phyloP scores from a whole-genome alignment of 2,329 filamentous ascomycete species.

The Neonectria faginata region DNA sequence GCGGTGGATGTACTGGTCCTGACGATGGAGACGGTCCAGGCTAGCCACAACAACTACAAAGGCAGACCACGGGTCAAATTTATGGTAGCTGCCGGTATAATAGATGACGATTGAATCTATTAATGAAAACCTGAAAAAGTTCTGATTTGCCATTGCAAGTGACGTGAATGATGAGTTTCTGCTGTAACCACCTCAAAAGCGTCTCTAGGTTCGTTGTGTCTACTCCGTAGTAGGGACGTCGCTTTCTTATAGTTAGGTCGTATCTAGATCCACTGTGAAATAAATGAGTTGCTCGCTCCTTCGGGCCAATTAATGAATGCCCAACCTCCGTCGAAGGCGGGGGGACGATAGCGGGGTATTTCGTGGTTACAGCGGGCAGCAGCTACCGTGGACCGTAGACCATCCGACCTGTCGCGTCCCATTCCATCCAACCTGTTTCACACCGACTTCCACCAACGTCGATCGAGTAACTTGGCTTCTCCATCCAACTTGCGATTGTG shows the following conservation, averaged over 20 bases:
- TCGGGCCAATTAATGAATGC: constrained; percentile 19
- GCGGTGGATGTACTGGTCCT: constrained; percentile 47
- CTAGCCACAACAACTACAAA: constrained; percentile 49
- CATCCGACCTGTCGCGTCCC: constrained; percentile 8
- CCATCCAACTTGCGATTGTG: constrained; percentile 3
- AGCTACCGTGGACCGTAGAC: constrained; percentile 9
- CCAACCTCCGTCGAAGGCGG: constrained; percentile 24
- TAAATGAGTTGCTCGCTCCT: constrained; percentile 14
- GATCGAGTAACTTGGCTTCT: constrained; percentile 13
- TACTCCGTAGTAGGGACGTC: not conserved
- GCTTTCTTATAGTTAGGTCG: not conserved
- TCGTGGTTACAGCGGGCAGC: constrained; percentile 13
- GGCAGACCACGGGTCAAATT: constrained; percentile 41
- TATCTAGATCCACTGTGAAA: not conserved
- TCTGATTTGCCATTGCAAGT: not conserved
- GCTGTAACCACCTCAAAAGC: not conserved
- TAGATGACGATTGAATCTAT: constrained; percentile 68
- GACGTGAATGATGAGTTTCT: not conserved
- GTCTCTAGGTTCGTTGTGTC: too few relatives aligned
- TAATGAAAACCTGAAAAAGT: constrained; percentile 43
- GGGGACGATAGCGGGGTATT: constrained; percentile 23
- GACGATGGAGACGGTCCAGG: constrained; percentile 45
- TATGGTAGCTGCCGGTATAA: constrained; percentile 45
- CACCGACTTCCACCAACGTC: constrained; percentile 22
- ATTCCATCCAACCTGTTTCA: constrained; percentile 5